Evolutionary conservation across 495 filamentous ascomycete genomes (phyloP).

Genomic region (Articulospora tetracladia): DNA sequence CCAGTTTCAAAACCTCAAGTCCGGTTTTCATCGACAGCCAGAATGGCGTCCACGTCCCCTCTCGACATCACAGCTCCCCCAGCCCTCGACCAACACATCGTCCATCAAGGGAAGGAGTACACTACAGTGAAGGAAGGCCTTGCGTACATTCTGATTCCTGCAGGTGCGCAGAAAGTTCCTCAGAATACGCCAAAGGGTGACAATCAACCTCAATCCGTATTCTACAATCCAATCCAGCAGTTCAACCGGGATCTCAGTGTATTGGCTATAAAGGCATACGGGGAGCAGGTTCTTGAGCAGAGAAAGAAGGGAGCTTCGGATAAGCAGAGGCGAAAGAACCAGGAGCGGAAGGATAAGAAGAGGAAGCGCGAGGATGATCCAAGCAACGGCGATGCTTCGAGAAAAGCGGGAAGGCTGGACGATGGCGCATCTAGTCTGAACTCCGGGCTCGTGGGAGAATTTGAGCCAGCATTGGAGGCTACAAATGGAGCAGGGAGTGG

Average conservation of each 20-base stretch:
- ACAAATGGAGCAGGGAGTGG: neutral
- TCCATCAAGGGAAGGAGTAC: slow-evolving; percentile 50
- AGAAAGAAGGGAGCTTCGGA: slow-evolving; percentile 33
- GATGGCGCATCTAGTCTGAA: neutral
- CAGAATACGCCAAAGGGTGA: slow-evolving; percentile 42
- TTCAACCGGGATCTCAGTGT: slow-evolving; percentile 96
- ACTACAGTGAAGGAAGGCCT: slow-evolving; percentile 64
- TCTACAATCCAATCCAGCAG: slow-evolving; percentile 98
- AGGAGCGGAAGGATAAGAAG: slow-evolving; percentile 39
- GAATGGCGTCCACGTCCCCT: slow-evolving; percentile 8
- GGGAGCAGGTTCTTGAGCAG: slow-evolving; percentile 56
- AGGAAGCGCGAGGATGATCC: slow-evolving; percentile 31
- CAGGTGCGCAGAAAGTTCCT: slow-evolving; percentile 41
- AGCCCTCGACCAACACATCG: slow-evolving; percentile 22
- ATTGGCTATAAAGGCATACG: slow-evolving; percentile 81
- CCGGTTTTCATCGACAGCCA: neutral
- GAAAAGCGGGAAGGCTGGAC: slow-evolving; percentile 23
- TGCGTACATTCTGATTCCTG: slow-evolving; percentile 61
- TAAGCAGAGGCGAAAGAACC: slow-evolving; percentile 36
- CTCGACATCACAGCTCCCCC: slow-evolving; percentile 22
- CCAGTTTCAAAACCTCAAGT: neutral
- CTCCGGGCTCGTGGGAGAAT: neutral
- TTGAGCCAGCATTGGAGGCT: neutral
- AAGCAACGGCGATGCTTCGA: slow-evolving; percentile 4
- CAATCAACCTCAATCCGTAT: slow-evolving; percentile 67